These are phyloP conservation scores for Malus orientalis DNA, from an alignment of 306 rosid species.

Conservation along the genomic window DNA sequence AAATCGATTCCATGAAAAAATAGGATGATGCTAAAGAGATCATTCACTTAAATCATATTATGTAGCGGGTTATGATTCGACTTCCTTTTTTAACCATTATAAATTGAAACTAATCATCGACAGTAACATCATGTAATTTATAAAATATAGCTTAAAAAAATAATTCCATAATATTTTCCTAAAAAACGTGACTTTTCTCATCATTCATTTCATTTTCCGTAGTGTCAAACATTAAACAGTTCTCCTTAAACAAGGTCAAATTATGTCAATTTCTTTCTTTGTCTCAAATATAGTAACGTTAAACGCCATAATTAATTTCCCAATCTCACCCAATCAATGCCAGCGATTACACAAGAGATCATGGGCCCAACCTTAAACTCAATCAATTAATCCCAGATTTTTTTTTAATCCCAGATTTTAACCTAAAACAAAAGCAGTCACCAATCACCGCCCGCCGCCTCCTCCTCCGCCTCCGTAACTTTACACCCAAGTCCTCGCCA, in stretches of 20 bases:
- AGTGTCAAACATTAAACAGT: not conserved
- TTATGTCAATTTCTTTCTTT: not conserved
- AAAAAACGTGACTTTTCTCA: no score
- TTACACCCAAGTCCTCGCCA: not conserved
- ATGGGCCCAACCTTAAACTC: not conserved
- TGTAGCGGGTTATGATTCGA: no score
- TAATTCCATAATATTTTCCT: no score
- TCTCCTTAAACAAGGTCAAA: not conserved
- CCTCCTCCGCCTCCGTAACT: not conserved
- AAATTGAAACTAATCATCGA: no score
- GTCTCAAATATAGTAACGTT: not conserved
- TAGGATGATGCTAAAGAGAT: no score
- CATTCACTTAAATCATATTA: no score
- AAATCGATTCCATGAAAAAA: no score
- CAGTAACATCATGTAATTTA: no score
- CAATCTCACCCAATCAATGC: not conserved
- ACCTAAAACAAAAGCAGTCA: not conserved
- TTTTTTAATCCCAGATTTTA: not conserved
- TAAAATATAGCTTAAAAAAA: no score
- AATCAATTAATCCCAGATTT: not conserved
- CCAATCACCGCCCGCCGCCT: not conserved
- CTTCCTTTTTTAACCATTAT: no score
- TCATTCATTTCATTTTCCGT: not conserved
- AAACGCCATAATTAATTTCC: not conserved
- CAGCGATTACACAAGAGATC: not conserved